Percentiles rank a stretch among this genome's conserved stretches.
Conservation (phyloP, 192 early-diverging fungal species). For the Rhizoclosmatium globosum region DNA sequence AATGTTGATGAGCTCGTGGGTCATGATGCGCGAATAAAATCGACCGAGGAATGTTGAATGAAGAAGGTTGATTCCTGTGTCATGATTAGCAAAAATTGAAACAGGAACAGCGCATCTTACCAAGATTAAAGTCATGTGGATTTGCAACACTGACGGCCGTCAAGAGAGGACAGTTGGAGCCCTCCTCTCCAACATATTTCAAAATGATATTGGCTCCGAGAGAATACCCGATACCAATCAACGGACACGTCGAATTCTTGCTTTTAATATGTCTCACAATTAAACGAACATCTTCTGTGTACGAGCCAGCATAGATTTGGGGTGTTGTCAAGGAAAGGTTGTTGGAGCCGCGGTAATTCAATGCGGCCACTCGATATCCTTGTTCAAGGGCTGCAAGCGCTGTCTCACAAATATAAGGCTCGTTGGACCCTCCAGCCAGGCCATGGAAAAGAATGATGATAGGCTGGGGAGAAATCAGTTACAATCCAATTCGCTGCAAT, state of each 20-base stretch:
- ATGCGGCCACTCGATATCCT: constrained; percentile 79
- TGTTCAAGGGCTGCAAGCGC: constrained; percentile 47
- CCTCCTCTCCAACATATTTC: constrained; percentile 88
- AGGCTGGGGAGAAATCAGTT: constrained; percentile 47
- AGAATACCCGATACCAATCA: constrained; percentile 88
- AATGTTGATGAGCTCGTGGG: constrained; percentile 37
- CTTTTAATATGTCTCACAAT: constrained; percentile 63
- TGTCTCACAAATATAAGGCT: constrained; percentile 85
- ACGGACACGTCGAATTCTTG: constrained; percentile 66
- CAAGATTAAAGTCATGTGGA: constrained; percentile 80
- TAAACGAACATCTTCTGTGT: constrained; percentile 80
- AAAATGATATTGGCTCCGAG: constrained; percentile 92
- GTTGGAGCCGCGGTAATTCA: constrained; percentile 92
- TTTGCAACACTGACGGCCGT: constrained; percentile 85
- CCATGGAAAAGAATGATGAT: constrained; percentile 89
- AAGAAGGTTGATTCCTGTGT: constrained; percentile 46
- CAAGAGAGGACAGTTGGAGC: constrained; percentile 74
- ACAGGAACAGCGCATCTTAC: constrained; percentile 51
- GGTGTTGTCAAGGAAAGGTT: constrained; percentile 78
- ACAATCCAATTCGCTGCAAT: constrained; percentile 10
- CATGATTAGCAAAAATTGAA: constrained; percentile 61
- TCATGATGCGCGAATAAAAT: constrained; percentile 17
- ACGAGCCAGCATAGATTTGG: constrained; percentile 83
- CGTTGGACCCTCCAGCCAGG: constrained; percentile 91
- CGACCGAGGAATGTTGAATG: constrained; percentile 6